Conservation (phyloP, 2,329 filamentous ascomycete species). For the Diaporthe helianthi region DNA sequence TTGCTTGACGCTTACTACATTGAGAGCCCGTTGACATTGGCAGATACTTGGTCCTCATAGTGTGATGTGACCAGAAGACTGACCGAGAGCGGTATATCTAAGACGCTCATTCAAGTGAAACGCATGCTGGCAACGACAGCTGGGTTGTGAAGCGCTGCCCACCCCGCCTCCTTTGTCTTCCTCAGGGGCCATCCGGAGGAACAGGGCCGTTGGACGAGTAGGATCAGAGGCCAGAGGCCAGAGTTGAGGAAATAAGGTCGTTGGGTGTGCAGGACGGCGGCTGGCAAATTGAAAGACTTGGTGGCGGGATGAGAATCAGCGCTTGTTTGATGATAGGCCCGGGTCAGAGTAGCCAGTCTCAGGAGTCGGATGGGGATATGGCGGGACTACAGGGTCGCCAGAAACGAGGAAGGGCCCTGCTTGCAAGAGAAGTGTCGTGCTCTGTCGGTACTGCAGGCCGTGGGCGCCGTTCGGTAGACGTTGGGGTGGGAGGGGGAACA, state of each 20-base stretch:
- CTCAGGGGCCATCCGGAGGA: slow-evolving; percentile 30
- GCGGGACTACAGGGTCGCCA: neutral
- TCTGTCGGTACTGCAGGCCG: neutral
- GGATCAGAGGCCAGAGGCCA: neutral
- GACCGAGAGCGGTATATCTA: neutral
- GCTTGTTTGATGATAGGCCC: slow-evolving; percentile 27
- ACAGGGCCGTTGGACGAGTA: neutral
- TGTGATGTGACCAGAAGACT: slow-evolving; percentile 1
- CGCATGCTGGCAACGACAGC: neutral
- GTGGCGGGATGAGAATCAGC: slow-evolving; percentile 18
- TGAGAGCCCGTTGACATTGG: neutral
- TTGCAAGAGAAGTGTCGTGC: slow-evolving; percentile 1
- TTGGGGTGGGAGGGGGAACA: neutral
- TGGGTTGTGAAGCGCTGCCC: neutral
- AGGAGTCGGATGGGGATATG: neutral
- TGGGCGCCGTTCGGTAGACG: neutral
- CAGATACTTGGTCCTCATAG: neutral
- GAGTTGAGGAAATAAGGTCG: neutral
- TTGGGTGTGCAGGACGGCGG: slow-evolving; percentile 5
- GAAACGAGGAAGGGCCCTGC: slow-evolving; percentile 23
- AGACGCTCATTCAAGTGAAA: neutral
- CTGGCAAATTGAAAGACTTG: slow-evolving; percentile 20
- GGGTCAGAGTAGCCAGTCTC: slow-evolving; percentile 11
- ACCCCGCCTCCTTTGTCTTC: neutral
- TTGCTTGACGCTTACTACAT: neutral